Base-by-base conservation (phyloP, 768 basidiomycete genomes). In the Piloderma croceum region DNA sequence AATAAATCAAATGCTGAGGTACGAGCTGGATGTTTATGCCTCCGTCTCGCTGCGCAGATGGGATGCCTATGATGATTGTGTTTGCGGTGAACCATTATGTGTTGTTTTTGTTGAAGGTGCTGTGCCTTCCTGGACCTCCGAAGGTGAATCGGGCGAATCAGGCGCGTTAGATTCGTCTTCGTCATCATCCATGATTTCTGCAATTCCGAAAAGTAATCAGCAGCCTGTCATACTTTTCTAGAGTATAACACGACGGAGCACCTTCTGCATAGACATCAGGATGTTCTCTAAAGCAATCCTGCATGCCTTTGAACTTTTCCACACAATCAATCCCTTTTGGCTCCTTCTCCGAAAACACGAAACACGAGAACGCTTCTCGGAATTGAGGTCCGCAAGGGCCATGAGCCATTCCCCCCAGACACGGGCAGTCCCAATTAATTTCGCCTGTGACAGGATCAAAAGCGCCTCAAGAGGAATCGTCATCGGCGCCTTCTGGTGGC, bases 391-490 rank as follows among this genome's bases (percentile, higher is more conserved):
- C 96, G 55, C 96, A 99, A 7, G 92, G 91, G 5, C 96, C 94
- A 56, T 98, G 74, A 7, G 94, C 94, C 96, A 99, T 97, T 36
- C 96, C 96, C 23, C 96, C 96, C 6, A 99, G 79, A 61, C 96
- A 98, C 2, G 96, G 91, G 61, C 96, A 99, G 58, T 97, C 96
- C 96, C 96, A 99, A 68, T 99, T 99, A 55, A 99, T 98, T 74
- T 97, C 92, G 32, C 96, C 96, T 2, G 96, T 99, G 47, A 79
- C 91, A 15, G 93, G 93, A 65, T 99, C 86, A 71, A 77, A 98
- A 4, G 96, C 94, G 27, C 75, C 75, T 20, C 59, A 59, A 1
- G 60, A 50, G 35, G 59, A 41, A 43, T 52, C 58, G 40, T 34
- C 61, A 18, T 57, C 57, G 10, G 48, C 57, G 4, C 27, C 54